Conservation (phyloP, 2,329 filamentous ascomycete species). For the Ophiostoma sp. region DNA sequence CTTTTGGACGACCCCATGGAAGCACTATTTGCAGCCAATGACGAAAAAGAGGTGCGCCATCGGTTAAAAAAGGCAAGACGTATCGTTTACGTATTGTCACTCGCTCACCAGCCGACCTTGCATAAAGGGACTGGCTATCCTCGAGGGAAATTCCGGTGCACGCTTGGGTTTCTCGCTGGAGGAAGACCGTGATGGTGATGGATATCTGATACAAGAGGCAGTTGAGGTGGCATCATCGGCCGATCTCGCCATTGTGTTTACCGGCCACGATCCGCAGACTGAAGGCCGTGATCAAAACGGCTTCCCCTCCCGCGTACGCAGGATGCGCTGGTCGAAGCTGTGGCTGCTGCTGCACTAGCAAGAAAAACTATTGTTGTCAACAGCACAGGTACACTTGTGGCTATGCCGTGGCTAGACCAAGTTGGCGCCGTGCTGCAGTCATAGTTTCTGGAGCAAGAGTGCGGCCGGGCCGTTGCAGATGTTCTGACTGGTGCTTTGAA, state of each 20-base stretch:
- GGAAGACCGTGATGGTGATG: slow-evolving; percentile 57
- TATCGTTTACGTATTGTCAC: slow-evolving; percentile 2
- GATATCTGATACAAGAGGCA: too few species aligned
- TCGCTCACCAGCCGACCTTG: not conserved
- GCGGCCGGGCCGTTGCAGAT: slow-evolving; percentile 66
- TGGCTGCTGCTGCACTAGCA: slow-evolving; percentile 61
- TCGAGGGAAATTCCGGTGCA: slow-evolving; percentile 61
- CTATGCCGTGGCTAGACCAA: slow-evolving; percentile 68
- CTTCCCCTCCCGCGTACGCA: slow-evolving; percentile 54
- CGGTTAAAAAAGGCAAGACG: not conserved
- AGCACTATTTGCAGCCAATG: slow-evolving; percentile 57
- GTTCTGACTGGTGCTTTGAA: slow-evolving; percentile 64
- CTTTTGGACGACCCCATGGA: slow-evolving; percentile 64
- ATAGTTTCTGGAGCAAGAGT: slow-evolving; percentile 70
- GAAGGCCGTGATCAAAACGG: slow-evolving; percentile 65
- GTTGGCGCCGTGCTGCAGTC: slow-evolving; percentile 68
- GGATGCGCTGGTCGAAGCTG: slow-evolving; percentile 63
- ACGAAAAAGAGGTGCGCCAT: not conserved
- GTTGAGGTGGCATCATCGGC: too few species aligned
- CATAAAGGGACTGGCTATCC: slow-evolving; percentile 64
- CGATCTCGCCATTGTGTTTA: slow-evolving; percentile 62
- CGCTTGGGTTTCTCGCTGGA: slow-evolving; percentile 66
- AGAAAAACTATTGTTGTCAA: slow-evolving; percentile 69
- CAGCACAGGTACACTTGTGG: slow-evolving; percentile 65
- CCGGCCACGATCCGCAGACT: slow-evolving; percentile 74